Evolutionary conservation across 768 basidiomycete species (phyloP), one percentile per base, ranked within the genome.

Genomic region (Melanogaster broomeanus): DNA sequence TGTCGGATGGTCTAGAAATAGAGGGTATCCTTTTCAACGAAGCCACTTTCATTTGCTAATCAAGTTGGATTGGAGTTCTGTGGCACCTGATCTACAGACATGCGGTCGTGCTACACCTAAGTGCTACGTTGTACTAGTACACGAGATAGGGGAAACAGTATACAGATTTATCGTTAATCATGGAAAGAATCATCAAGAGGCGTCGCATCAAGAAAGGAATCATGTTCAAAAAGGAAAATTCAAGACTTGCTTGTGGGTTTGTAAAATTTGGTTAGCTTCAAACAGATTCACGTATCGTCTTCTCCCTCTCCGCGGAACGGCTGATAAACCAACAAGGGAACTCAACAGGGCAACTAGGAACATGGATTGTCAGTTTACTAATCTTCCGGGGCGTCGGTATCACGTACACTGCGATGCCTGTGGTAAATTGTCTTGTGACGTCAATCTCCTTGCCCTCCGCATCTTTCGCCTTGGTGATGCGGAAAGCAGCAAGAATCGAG

Each of bases 21-120:
- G 72, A 87, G 46, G 95, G 95, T 5, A 61, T 64, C 38, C 37
- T 91, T n/a, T 98, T 89, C 77, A 90, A 82, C 63, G 95, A 98
- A 67, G 90, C 93, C 0, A 88, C 93, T 2, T 97, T 89, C 72
- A 90, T 98, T 62, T 95, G 92, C 42, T 72, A 67, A 41, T 25
- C n/a, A n/a, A n/a, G 19, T 24, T 11, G 16, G 31, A 38, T 27
- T 25, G 15, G 30, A 8, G 11, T 24, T 9, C 12, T 16, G 22
- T 7, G 21, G 41, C 41, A 16, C 40, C 39, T 27, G 33, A 45
- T 37, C 15, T 16, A 42, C 24, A 42, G 41, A 30, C n/a, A 62
- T 49, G 18, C 52, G 43, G n/a, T 16, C 40, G 27, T 30, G 37
- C 18, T 59, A 49, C 30, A 49, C 54, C 15, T 52, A 50, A 27